phyloP scores from a whole-genome alignment of 306 rosid species.

The Castanea mollissima region DNA sequence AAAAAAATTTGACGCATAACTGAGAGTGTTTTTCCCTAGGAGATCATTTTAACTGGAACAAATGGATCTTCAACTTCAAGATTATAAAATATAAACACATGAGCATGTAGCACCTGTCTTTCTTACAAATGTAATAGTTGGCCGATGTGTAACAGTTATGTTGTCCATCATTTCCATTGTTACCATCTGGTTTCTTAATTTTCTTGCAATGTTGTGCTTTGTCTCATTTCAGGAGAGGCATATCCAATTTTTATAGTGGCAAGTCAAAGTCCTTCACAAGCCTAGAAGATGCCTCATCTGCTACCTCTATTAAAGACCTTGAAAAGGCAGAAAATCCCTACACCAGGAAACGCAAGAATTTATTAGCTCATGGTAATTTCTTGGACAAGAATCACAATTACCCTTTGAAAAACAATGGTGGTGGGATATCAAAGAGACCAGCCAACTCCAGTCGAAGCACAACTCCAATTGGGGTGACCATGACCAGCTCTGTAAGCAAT shows the following conservation, averaged over 20 bases:
- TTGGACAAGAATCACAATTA: conserved; percentile 41
- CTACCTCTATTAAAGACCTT: conserved; percentile 49
- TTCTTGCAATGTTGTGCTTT: background rate
- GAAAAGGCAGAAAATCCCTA: conserved; percentile 77
- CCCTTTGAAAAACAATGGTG: conserved; percentile 25
- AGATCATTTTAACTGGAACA: background rate
- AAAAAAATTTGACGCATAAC: background rate
- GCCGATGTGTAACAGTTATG: background rate
- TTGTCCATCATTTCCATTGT: background rate
- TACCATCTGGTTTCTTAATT: background rate
- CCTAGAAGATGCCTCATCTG: conserved; percentile 57
- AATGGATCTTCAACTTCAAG: background rate
- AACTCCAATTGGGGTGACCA: conserved; percentile 27
- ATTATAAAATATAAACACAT: background rate
- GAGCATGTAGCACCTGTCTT: background rate
- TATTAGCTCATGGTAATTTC: conserved; percentile 37
- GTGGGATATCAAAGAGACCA: conserved; percentile 55
- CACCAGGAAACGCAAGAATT: conserved; percentile 73
- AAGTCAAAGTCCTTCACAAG: conserved; percentile 90
- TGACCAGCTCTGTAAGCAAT: conserved; percentile 30
- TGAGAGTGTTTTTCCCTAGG: background rate
- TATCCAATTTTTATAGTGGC: conserved; percentile 81
- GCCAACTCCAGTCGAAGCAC: conserved; percentile 39
- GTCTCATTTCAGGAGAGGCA: conserved; percentile 70
- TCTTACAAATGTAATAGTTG: background rate